Evolutionary conservation across 345 rosid species (phyloP).

Genomic region (Brassica carinata): DNA sequence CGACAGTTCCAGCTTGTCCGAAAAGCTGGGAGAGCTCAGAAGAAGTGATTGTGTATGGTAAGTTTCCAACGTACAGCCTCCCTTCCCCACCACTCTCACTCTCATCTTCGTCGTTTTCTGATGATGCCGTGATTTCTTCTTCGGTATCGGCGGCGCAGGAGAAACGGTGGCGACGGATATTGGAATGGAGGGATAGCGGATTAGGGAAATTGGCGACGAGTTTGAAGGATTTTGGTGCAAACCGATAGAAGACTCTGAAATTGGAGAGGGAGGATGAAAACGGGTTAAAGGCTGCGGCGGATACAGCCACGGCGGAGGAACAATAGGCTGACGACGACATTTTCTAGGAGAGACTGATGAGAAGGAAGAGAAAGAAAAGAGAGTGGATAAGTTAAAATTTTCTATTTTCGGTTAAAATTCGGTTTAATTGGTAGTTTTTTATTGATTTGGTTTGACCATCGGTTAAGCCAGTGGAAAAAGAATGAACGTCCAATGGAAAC

Average conservation of each 20-base stretch:
- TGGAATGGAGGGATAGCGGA: constrained; percentile 34
- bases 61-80: constrained; percentile 79
- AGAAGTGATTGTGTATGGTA: constrained; percentile 74
- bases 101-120: constrained; percentile 36
- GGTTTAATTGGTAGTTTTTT: not conserved
- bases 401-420: not conserved
- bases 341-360: not conserved
- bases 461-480: too few species aligned
- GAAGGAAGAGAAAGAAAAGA: not conserved
- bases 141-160: constrained; percentile 45
- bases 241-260: constrained; percentile 35
- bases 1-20: constrained; percentile 71
- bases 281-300: not conserved
- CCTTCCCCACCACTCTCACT: constrained; percentile 52
- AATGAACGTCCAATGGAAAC: too few species aligned
- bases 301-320: constrained; percentile 31
- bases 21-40: constrained; percentile 63
- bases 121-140: constrained; percentile 13
- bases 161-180: constrained; percentile 36
- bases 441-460: not conserved
- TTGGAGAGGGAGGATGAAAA: constrained; percentile 25
- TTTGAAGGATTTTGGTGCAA: constrained; percentile 45
- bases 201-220: constrained; percentile 41
- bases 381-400: constrained; percentile 26
- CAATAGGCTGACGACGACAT: constrained; percentile 33